Conservation (phyloP, 352 stramenopile species). For the Pythium dissotocum region DNA sequence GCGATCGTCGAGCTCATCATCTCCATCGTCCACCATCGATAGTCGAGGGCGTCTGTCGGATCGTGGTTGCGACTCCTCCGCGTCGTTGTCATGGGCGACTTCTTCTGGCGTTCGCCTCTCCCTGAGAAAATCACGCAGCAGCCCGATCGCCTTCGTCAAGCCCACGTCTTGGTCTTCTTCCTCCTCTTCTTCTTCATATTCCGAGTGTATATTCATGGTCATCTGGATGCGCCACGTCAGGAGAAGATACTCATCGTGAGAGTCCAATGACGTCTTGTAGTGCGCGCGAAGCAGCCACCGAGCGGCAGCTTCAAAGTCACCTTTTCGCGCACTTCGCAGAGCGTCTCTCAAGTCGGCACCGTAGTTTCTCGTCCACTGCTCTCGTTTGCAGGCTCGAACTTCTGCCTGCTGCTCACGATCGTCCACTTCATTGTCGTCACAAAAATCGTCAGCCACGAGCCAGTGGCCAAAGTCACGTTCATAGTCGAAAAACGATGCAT, state of each 20-base stretch:
- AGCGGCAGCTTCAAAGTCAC: conserved; percentile 28
- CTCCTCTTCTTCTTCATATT: conserved; percentile 3
- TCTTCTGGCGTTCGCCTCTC: conserved; percentile 36
- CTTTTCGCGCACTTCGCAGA: conserved; percentile 10
- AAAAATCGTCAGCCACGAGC: conserved; percentile 7
- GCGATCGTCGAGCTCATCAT: conserved; percentile 27
- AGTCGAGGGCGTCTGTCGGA: not conserved
- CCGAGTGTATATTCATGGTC: conserved; percentile 10
- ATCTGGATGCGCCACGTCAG: conserved; percentile 50
- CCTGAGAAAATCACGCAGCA: conserved; percentile 42
- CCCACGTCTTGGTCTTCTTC: conserved; percentile 4
- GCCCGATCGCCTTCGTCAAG: conserved; percentile 21
- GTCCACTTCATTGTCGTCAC: conserved; percentile 14
- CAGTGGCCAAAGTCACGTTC: conserved; percentile 31
- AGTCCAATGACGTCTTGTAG: conserved; percentile 55
- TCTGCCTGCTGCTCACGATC: conserved; percentile 12
- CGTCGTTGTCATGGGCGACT: conserved; percentile 6
- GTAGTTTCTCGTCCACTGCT: conserved; percentile 26
- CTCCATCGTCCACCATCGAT: conserved; percentile 16
- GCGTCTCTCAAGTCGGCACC: conserved; percentile 28
- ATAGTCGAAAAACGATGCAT: conserved; percentile 44
- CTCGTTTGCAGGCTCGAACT: conserved; percentile 6
- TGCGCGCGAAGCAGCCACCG: conserved; percentile 44
- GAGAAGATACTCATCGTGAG: conserved; percentile 50
- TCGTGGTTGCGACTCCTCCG: conserved; percentile 1